These are phyloP conservation scores for Dovyalis caffra DNA, from an alignment of 345 rosid genomes.

Conservation along the genomic window DNA sequence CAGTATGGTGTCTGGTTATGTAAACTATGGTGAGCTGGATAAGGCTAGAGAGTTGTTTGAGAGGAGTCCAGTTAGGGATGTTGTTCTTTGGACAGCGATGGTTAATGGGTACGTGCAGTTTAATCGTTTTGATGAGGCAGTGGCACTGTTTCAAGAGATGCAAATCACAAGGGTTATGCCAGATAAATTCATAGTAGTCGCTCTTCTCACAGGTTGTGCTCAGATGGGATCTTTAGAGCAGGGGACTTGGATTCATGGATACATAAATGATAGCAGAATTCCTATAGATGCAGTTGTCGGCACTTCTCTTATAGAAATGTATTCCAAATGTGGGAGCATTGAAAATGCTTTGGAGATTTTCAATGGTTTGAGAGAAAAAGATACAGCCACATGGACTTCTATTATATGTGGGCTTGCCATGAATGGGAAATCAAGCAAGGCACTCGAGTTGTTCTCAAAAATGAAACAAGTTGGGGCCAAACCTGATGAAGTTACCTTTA, in stretches of 20 bases:
- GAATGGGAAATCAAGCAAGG: constrained; percentile 58
- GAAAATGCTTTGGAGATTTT: constrained; percentile 61
- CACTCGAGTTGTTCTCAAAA: constrained; percentile 50
- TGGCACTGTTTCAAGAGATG: constrained; percentile 57
- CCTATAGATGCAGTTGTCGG: constrained; percentile 53
- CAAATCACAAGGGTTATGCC: constrained; percentile 47
- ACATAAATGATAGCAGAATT: constrained; percentile 47
- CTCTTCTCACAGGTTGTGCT: constrained; percentile 79
- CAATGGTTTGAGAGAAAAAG: constrained; percentile 42
- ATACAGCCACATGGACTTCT: constrained; percentile 71
- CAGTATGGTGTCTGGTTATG: constrained; percentile 63
- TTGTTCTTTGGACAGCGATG: constrained; percentile 88
- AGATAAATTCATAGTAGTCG: constrained; percentile 59
- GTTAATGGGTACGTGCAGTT: constrained; percentile 76
- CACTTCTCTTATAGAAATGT: constrained; percentile 78
- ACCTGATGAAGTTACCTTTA: constrained; percentile 67
- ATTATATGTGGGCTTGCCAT: constrained; percentile 67
- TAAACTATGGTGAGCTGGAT: constrained; percentile 43
- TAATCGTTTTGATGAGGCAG: constrained; percentile 57
- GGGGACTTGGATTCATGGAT: constrained; percentile 80
- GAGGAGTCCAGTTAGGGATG: constrained; percentile 59
- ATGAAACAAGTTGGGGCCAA: constrained; percentile 47
- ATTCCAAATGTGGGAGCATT: constrained; percentile 67
- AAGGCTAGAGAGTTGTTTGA: constrained; percentile 72
- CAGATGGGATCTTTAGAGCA: constrained; percentile 72